Evolutionary conservation across 371 early-diverging fungal genomes (phyloP), one percentile per base, ranked within the genome.

Genomic region (Rhizomucor pusillus): DNA sequence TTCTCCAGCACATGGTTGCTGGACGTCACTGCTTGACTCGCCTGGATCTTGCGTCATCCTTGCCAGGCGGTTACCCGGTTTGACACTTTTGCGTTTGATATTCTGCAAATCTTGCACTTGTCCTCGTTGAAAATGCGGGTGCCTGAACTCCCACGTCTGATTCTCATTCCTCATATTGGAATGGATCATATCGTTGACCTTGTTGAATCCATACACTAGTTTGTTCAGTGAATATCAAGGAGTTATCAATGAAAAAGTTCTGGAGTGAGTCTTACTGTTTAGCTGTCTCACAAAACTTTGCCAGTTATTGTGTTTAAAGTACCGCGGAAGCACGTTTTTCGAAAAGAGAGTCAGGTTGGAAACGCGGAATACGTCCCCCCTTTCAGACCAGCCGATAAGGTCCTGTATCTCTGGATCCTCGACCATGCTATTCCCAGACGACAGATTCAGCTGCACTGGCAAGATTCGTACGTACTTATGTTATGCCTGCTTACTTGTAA

Each of bases 271-370:
- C 59, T 60, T 71, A 77, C 77, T 90, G 67, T 94, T 93, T 11
- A 92, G 73, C 69, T 92, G 93, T 37, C 93, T 78, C 11, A 93
- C 88, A 77, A 94, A 93, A 46, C 86, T 87, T 51, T 86, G 85
- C 76, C 89, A 86, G 62, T 94, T 92, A 61, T 84, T 89, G 73
- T 93, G 92, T 63, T 90, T 92, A 67, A 92, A 94, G 66, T 89
- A 86, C 48, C 80, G 85, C 10, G 91, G 89, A 44, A 95, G 57
- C 0, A 80, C 75, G 2, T 60, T 56, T 47, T 76, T 80, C 29
- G 78, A 75, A 36, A 80, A 80, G n/a, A 66, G 53, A 0, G 84
- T 84, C 5, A 82, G 80, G 52, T 84, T 81, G 3, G 79, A 72
- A 12, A 87, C 87, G 52, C 82, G 78, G 48, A 87, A 87, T 14